Evolutionary conservation across 1,284 basidiomycete species (phyloP).

Genomic region (Tilletia caries): DNA sequence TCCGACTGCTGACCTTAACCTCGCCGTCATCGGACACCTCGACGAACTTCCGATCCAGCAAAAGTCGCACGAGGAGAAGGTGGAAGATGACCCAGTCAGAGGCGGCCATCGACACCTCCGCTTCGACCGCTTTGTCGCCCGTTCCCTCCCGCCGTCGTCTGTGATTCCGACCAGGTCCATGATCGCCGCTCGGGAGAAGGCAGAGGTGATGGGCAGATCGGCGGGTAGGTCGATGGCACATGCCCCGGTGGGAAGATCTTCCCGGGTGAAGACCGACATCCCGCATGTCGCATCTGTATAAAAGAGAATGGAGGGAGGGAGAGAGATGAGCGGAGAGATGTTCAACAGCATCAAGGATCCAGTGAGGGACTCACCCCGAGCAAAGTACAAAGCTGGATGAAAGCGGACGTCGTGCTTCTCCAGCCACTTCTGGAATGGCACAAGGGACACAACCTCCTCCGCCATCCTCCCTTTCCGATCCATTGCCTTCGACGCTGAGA

Average conservation of each 20-base stretch:
- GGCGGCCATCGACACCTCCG: neutral
- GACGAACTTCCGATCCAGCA: neutral
- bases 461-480: too few species aligned
- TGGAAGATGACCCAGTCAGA: conserved; percentile 4
- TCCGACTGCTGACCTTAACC: neutral
- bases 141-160: neutral
- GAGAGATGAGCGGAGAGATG: neutral
- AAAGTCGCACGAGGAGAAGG: neutral
- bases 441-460: too few species aligned
- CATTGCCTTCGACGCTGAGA: too few species aligned
- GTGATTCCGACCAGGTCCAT: neutral
- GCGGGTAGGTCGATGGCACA: conserved; percentile 3
- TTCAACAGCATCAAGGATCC: neutral
- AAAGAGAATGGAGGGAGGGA: neutral
- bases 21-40: neutral
- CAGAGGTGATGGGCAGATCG: neutral
- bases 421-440: neutral
- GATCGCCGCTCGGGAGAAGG: neutral
- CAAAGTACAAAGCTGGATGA: conserved; percentile 2
- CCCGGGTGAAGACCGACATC: neutral
- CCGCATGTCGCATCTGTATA: conserved; percentile 1
- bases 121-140: neutral
- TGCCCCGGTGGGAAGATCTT: neutral
- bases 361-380: neutral
- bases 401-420: neutral